Percentiles rank a stretch among this genome's conserved stretches.
Conservation (phyloP, 352 stramenopile species). For the Pythium brachiatum region DNA sequence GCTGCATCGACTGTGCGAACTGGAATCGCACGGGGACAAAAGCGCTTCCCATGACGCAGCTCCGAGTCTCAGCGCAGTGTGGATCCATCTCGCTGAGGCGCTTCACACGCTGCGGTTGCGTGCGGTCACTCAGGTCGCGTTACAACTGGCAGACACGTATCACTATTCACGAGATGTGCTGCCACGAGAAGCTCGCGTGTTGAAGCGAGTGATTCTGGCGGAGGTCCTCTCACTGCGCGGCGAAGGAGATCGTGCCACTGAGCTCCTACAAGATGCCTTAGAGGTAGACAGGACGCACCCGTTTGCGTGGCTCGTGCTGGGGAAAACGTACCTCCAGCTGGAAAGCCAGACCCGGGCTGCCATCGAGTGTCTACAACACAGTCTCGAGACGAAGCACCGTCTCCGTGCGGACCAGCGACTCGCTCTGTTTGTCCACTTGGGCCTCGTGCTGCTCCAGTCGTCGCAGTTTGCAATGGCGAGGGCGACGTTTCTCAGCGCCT, state of each 20-base stretch:
- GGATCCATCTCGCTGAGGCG: constrained; percentile 53
- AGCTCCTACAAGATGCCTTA: constrained; percentile 51
- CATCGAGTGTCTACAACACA: constrained; percentile 53
- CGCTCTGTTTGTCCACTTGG: constrained; percentile 51
- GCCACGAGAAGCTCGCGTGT: constrained; percentile 42
- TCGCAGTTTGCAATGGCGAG: constrained; percentile 59
- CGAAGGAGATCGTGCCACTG: constrained; percentile 28
- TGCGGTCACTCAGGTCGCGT: constrained; percentile 27
- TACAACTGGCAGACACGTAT: constrained; percentile 40
- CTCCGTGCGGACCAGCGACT: constrained; percentile 38
- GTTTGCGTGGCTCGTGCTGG: constrained; percentile 56
- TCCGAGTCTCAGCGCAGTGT: constrained; percentile 42
- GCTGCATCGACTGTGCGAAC: constrained; percentile 12
- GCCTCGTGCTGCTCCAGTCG: constrained; percentile 58
- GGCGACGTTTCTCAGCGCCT: constrained; percentile 49
- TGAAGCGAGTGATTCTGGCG: constrained; percentile 46
- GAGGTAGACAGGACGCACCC: constrained; percentile 56
- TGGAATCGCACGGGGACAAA: background rate
- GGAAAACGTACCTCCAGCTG: constrained; percentile 38
- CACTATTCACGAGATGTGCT: constrained; percentile 39
- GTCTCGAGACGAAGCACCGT: constrained; percentile 32
- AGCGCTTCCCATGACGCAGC: background rate
- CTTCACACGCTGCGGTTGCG: constrained; percentile 45
- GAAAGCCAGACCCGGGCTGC: constrained; percentile 40
- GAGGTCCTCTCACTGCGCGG: constrained; percentile 33